Percentiles rank a stretch among this genome's conserved stretches.
These are phyloP conservation scores for Kluyveromyces wickerhamii DNA, from an alignment of 805 yeast genomes.

Conservation along the genomic window DNA sequence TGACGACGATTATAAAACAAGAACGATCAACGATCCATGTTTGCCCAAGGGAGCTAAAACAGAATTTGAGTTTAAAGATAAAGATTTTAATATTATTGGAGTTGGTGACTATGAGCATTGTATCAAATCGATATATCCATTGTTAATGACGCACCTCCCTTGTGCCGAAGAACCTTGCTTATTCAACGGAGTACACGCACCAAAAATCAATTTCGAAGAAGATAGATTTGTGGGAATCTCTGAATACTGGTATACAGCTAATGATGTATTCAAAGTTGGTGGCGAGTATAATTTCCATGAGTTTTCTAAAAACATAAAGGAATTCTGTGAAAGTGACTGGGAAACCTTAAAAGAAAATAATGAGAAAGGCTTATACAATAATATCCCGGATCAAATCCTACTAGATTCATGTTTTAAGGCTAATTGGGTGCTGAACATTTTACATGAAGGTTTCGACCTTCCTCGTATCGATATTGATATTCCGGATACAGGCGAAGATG, in stretches of 20 bases:
- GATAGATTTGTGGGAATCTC: conserved; percentile 90
- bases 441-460: conserved; percentile 87
- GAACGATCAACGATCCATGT: conserved; percentile 62
- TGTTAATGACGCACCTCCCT: conserved; percentile 69
- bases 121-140: conserved; percentile 60
- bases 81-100: conserved; percentile 50
- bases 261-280: conserved; percentile 80
- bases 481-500: conserved; percentile 20
- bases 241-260: conserved; percentile 96
- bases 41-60: conserved; percentile 55
- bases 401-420: conserved; percentile 87
- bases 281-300: conserved; percentile 76
- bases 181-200: conserved; percentile 94
- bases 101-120: conserved; percentile 76
- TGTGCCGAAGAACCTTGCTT: conserved; percentile 86
- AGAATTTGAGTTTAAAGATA: conserved; percentile 39
- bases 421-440: conserved; percentile 81
- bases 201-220: conserved; percentile 66
- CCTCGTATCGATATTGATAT: conserved; percentile 60
- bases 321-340: conserved; percentile 79
- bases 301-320: conserved; percentile 57
- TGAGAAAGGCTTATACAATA: conserved; percentile 48
- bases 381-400: conserved; percentile 48
- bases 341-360: conserved; percentile 40
- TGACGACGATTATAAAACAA: conserved; percentile 36